Evolutionary conservation across 2,329 filamentous ascomycete species (phyloP).

Genomic region (Phaeosphaeriaceae sp.): DNA sequence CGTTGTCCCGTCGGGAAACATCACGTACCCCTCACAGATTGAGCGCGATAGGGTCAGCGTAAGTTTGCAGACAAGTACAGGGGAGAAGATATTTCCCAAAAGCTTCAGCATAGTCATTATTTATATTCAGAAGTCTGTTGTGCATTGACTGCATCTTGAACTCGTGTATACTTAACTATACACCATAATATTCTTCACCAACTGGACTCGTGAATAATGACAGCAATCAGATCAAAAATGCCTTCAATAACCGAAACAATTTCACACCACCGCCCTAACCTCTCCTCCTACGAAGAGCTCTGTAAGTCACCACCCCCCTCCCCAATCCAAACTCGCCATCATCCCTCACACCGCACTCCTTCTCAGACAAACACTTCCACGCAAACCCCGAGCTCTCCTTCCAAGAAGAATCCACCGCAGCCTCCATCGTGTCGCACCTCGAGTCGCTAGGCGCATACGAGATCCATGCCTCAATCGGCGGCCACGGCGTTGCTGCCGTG

Average conservation of each 20-base stretch:
- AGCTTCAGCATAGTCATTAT: not conserved
- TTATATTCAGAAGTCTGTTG: not conserved
- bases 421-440: slow-evolving; percentile 37
- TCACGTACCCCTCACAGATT: not conserved
- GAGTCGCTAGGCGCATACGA: slow-evolving; percentile 46
- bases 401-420: slow-evolving; percentile 43
- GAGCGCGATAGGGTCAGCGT: not conserved
- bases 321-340: not conserved
- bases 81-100: not conserved
- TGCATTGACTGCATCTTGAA: too few species aligned
- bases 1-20: slow-evolving; percentile 1
- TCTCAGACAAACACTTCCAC: slow-evolving; percentile 44
- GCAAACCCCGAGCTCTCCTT: slow-evolving; percentile 45
- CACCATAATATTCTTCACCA: not conserved
- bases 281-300: slow-evolving; percentile 41
- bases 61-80: not conserved
- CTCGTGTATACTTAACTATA: not conserved
- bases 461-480: slow-evolving; percentile 62
- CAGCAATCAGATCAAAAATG: slow-evolving; percentile 20
- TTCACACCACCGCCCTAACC: slow-evolving; percentile 29
- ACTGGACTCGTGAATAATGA: not conserved
- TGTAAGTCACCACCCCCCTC: slow-evolving; percentile 26
- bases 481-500: slow-evolving; percentile 64
- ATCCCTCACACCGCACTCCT: slow-evolving; percentile 7
- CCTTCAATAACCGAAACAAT: slow-evolving; percentile 38